phyloP scores from a whole-genome alignment of 176 grass and related monocot genomes.

The Elaeis guineensis region DNA sequence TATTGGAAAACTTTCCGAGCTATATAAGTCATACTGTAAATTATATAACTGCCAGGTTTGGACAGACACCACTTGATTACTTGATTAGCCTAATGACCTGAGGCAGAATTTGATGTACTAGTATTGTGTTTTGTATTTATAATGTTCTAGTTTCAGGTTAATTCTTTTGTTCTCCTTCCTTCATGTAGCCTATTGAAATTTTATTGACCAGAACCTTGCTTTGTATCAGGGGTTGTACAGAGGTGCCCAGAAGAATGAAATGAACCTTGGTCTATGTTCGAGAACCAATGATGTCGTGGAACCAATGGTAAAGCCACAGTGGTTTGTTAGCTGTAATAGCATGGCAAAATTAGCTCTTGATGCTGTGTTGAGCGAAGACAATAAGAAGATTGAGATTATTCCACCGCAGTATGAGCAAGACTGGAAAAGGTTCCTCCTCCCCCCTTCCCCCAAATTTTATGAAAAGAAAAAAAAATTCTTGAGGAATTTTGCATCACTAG shows the following conservation, averaged over 20 bases:
- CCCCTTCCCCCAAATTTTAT: too few relatives aligned
- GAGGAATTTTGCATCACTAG: too few relatives aligned
- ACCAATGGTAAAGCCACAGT: slow-evolving; percentile 82
- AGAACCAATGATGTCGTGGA: slow-evolving; percentile 81
- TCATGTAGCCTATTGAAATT: neutral
- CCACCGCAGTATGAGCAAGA: slow-evolving; percentile 90
- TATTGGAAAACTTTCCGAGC: too few relatives aligned
- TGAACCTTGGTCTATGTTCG: slow-evolving; percentile 84
- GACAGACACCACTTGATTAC: too few relatives aligned
- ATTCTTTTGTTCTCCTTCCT: neutral
- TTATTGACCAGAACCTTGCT: slow-evolving; percentile 24
- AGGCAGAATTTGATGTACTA: too few relatives aligned
- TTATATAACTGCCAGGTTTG: too few relatives aligned
- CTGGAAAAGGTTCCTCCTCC: slow-evolving; percentile 52
- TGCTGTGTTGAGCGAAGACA: slow-evolving; percentile 40
- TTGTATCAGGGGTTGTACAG: slow-evolving; percentile 60
- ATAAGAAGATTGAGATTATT: slow-evolving; percentile 83
- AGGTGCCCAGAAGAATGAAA: slow-evolving; percentile 86
- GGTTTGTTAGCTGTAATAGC: slow-evolving; percentile 73
- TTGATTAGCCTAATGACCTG: too few relatives aligned
- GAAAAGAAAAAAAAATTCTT: too few relatives aligned
- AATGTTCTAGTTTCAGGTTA: too few relatives aligned
- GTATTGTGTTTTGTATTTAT: too few relatives aligned
- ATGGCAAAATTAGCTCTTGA: slow-evolving; percentile 79
- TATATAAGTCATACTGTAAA: too few relatives aligned